Conservation (phyloP, 108 stramenopile genomes). For the Conticribra guillardii region DNA sequence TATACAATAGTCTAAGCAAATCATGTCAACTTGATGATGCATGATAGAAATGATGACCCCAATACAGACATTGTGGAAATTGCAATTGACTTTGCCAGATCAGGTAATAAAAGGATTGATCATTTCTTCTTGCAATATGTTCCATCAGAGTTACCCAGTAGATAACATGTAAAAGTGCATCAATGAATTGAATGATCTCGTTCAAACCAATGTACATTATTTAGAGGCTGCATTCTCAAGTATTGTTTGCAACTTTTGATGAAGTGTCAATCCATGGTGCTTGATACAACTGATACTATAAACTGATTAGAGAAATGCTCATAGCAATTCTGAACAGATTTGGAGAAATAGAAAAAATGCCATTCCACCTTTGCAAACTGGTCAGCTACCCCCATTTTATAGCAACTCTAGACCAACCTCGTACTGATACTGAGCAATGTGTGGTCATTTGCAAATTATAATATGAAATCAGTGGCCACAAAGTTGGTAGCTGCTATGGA, state of each 20-base stretch:
- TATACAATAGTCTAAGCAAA: constrained; percentile 3
- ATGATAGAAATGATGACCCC: constrained; percentile 1
- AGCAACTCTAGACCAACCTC: constrained; percentile 1
- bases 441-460: constrained; percentile 10
- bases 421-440: not conserved
- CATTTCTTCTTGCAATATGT: constrained; percentile 5
- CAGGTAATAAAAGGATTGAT: not conserved
- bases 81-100: not conserved
- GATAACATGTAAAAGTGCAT: constrained; percentile 2
- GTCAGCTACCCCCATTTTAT: not conserved
- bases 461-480: not conserved
- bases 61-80: constrained; percentile 2
- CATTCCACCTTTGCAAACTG: not conserved
- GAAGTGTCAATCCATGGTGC: not conserved
- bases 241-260: not conserved
- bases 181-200: not conserved
- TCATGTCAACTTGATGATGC: constrained; percentile 7
- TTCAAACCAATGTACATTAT: not conserved
- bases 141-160: constrained; percentile 1
- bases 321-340: not conserved
- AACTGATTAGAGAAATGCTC: not conserved
- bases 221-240: not conserved
- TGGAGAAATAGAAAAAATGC: too few species aligned
- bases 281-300: not conserved
- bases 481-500: constrained; percentile 7